Percentiles rank a stretch among this genome's conserved stretches.
Evolutionary conservation across 768 basidiomycete genomes (phyloP).

Genomic region (Amanita exitialis): DNA sequence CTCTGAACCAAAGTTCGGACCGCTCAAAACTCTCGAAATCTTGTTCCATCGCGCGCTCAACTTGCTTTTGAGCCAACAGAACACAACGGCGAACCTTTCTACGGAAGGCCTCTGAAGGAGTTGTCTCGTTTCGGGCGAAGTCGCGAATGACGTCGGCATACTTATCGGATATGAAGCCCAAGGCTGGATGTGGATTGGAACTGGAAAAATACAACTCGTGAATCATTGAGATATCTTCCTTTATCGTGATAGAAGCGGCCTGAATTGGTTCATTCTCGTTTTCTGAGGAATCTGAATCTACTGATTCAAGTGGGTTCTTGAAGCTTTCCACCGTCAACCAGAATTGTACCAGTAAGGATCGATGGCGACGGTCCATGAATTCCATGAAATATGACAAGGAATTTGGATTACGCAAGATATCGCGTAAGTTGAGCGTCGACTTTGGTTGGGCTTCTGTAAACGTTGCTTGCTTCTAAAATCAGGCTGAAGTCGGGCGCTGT

Average conservation of each 20-base stretch:
- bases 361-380: constrained; percentile 87
- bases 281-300: constrained; percentile 63
- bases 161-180: constrained; percentile 58
- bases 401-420: constrained; percentile 79
- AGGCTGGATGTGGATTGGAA: constrained; percentile 43
- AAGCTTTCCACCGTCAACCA: constrained; percentile 98
- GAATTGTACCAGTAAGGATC: constrained; percentile 86
- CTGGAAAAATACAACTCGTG: constrained; percentile 79
- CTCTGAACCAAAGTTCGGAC: constrained; percentile 90
- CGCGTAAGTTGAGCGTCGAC: constrained; percentile 53
- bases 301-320: constrained; percentile 88
- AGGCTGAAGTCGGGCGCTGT: neutral
- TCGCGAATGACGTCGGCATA: constrained; percentile 60
- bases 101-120: constrained; percentile 30
- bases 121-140: constrained; percentile 45
- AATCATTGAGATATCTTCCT: constrained; percentile 86
- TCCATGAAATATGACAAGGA: constrained; percentile 97
- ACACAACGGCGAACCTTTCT: constrained; percentile 67
- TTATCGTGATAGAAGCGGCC: constrained; percentile 46
- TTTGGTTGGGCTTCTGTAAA: constrained; percentile 33
- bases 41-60: constrained; percentile 83
- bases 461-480: constrained; percentile 25
- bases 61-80: constrained; percentile 75
- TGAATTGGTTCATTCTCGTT: constrained; percentile 45
- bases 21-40: constrained; percentile 85